These are phyloP conservation scores for Sporothrix humicola DNA, from an alignment of 2,329 filamentous ascomycete species.

Conservation along the genomic window DNA sequence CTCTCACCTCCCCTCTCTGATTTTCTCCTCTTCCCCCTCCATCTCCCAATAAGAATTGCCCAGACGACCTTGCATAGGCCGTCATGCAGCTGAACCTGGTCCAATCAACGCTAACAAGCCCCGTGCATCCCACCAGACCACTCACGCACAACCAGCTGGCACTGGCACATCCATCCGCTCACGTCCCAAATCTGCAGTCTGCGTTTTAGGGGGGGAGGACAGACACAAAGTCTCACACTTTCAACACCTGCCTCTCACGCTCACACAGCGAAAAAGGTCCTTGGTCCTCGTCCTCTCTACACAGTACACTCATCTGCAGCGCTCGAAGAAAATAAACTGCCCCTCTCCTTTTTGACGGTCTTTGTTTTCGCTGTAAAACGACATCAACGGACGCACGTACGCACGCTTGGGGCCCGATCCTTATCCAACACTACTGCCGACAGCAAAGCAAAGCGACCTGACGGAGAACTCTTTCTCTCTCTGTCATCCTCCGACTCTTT, in stretches of 20 bases:
- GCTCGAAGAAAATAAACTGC: conserved; percentile 8
- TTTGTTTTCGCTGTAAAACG: conserved; percentile 9
- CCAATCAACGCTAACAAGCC: conserved; percentile 38
- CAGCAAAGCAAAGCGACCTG: neutral
- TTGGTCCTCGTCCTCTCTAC: neutral
- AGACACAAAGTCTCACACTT: neutral
- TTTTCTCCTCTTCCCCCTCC: conserved; percentile 6
- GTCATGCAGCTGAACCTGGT: conserved; percentile 36
- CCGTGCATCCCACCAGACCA: conserved; percentile 37
- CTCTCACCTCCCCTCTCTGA: neutral
- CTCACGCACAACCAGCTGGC: conserved; percentile 38
- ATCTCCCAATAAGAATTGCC: conserved; percentile 25
- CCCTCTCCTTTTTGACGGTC: conserved; percentile 6
- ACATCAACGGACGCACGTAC: neutral
- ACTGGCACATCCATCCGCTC: conserved; percentile 30
- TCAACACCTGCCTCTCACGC: neutral
- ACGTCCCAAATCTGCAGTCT: conserved; percentile 32
- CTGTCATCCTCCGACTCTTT: neutral
- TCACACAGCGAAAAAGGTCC: neutral
- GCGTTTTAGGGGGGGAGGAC: conserved; percentile 3
- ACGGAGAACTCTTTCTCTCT: neutral
- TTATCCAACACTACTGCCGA: conserved; percentile 22
- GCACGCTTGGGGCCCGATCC: neutral
- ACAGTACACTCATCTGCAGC: neutral
- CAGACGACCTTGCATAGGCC: conserved; percentile 33